Conservation (phyloP, 2,329 filamentous ascomycete species). For the Alternaria longipes region DNA sequence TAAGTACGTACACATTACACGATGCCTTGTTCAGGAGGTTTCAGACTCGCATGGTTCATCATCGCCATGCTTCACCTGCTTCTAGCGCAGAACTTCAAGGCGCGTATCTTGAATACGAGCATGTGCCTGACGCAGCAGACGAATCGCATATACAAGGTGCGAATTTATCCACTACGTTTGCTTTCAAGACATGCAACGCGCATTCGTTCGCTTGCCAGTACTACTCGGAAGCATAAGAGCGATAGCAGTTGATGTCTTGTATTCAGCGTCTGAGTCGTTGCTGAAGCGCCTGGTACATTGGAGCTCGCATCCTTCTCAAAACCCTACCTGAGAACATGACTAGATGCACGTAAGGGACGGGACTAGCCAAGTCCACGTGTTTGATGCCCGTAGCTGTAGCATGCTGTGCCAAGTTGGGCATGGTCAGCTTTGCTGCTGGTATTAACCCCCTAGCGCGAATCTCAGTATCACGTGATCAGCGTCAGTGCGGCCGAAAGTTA, state of each 20-base stretch:
- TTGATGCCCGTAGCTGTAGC: slow-evolving; percentile 5
- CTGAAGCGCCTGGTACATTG: background rate
- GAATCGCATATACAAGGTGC: background rate
- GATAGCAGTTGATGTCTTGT: background rate
- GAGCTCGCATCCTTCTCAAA: background rate
- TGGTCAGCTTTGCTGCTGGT: slow-evolving; percentile 5
- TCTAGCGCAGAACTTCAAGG: slow-evolving; percentile 26
- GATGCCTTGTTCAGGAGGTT: slow-evolving; percentile 33
- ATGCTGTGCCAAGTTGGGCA: slow-evolving; percentile 8
- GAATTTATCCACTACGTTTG: background rate
- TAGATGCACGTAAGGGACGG: background rate
- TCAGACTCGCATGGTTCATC: slow-evolving; percentile 25
- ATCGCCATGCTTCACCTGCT: slow-evolving; percentile 34
- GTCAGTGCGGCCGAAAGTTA: slow-evolving; percentile 30
- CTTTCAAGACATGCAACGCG: background rate
- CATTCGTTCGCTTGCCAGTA: background rate
- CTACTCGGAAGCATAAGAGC: background rate
- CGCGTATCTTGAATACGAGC: slow-evolving; percentile 9
- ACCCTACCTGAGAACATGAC: background rate
- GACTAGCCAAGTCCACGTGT: slow-evolving; percentile 1
- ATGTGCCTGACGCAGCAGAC: slow-evolving; percentile 9
- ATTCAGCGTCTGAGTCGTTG: background rate
- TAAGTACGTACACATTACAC: slow-evolving; percentile 12
- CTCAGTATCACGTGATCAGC: slow-evolving; percentile 18
- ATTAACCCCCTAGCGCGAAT: slow-evolving; percentile 16